These are phyloP conservation scores for Diophrys appendiculata DNA, from an alignment of 73 alveolate species.

Conservation along the genomic window DNA sequence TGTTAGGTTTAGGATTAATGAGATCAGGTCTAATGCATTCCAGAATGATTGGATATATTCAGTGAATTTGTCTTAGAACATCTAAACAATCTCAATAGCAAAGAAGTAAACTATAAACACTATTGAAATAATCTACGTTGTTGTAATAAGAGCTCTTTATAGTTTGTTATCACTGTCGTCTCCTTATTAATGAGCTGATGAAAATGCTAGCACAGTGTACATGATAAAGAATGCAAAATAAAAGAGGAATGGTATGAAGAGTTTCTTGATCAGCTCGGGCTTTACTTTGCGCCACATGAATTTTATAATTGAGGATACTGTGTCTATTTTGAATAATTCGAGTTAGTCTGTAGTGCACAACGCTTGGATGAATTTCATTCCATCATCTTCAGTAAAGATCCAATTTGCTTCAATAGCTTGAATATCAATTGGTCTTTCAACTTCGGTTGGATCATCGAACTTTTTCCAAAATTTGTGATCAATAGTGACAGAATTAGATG, in stretches of 20 bases:
- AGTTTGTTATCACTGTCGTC: neutral
- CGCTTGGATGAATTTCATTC: conserved; percentile 10
- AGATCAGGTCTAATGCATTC: conserved; percentile 18
- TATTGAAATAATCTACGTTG: no score
- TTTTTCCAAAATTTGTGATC: no score
- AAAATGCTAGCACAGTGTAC: conserved; percentile 1
- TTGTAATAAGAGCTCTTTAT: no score
- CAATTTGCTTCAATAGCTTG: conserved; percentile 24
- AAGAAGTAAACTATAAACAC: conserved; percentile 28
- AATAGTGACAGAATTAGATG: neutral
- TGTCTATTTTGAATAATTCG: conserved; percentile 5
- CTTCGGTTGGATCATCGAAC: no score
- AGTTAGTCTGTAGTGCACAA: conserved; percentile 15
- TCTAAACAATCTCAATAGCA: conserved; percentile 9
- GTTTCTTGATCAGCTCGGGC: neutral
- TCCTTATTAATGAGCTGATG: neutral
- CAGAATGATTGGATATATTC: conserved; percentile 22
- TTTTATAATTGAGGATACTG: conserved; percentile 3
- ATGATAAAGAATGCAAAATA: conserved; percentile 3
- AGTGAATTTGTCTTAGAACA: conserved; percentile 17
- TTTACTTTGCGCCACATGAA: conserved; percentile 23
- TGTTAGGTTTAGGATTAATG: neutral
- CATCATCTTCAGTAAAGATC: conserved; percentile 10
- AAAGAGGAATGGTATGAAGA: conserved; percentile 21
- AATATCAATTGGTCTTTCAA: no score